Base-by-base conservation (phyloP, 257 asterid species). In the Solanum lycopersicoides region DNA sequence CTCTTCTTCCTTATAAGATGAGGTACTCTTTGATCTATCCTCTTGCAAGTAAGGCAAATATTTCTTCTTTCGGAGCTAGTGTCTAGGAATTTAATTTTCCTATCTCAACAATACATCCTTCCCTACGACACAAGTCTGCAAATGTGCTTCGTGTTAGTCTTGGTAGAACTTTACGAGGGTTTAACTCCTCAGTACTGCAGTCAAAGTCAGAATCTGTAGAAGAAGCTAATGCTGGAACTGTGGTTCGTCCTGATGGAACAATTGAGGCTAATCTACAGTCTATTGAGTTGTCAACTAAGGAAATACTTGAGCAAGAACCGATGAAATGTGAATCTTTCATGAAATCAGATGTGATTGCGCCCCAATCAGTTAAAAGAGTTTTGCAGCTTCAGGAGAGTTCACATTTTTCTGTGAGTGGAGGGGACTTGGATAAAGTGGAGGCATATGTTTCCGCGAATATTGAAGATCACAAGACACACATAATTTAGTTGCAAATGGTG, bases 351-450 rank as follows among this genome's bases (percentile, higher is more conserved):
- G 82, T 88, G 87, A 80, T 66, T 39, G 69, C 37, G 18, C 84
- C 56, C 75, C 91, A 72, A 41, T 89, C 95, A 83, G 88, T 50
- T 90, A 89, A 75, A 87, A 94, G 88, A 82, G 76, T 91, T 66
- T 89, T 89, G 86, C 93, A 88, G 86, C 90, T 90, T 88, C 94
- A 92, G 89, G 96, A 95, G 77, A 92, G 93, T 87, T 92, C 92
- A 30, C 0, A 14, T 47, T 14, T 47, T 16, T 47, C 56, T 47
- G 3, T 47, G 7, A 47, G 56, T 47, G 56, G 20, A 4, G 56
- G 56, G 6, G 56, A 47, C 56, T 32, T 92, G 4, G 72, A 91
- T 76, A 47, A 47, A 47, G 56, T 14, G 7, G 59, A 47, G 59
- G 3, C 59, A 14, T 47, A 7, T 47, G 20, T 63, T 56, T 16